Evolutionary conservation across 2,329 filamentous ascomycete genomes (phyloP), one percentile per base, ranked within the genome.

Genomic region (Pseudogymnoascus destructans): DNA sequence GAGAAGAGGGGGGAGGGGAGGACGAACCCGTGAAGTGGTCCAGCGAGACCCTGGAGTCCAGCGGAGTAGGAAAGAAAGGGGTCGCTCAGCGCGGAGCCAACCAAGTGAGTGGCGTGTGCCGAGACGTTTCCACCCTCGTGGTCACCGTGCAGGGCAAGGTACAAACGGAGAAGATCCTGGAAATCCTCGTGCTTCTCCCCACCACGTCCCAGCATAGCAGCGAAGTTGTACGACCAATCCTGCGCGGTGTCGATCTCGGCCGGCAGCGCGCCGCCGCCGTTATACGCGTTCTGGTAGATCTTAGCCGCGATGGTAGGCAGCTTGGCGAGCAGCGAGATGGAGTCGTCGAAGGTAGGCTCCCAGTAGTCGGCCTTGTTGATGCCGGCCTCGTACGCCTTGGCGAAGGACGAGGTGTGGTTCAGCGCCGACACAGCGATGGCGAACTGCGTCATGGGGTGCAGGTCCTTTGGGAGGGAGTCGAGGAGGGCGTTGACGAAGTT

Each of bases 201-300:
- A 56, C 85, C 82, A 76, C 95, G 95, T 69, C 92, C 92, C 58
- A 97, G 81, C 83, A 97, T 90, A 64, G 90, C 88, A 49, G 93
- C 93, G 69, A 96, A 98, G 79, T 98, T 98, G 79, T 96, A 95
- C 0, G 91, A 86, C 93, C 93, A 98, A 74, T 98, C 93, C 74
- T 96, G 89, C 65, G 86, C 79, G 59, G 82, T 73, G 67, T 98
- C 91, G 55, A 95, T 77, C 71, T 87, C 76, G 66, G 85, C 81
- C 7, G 89, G 84, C 62, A 95, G 77, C 64, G 87, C 76, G 68
- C 86, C 84, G 72, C 92, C 83, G 66, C 78, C 74, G 70, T 81
- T 77, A 80, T 93, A 88, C 63, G 89, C 78, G 72, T 93, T 93
- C 69, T 95, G 89, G 79, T 98, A 96, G 69, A 98, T 96, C 74